phyloP scores from a whole-genome alignment of 768 basidiomycete species.

The Candolleomyces efflorescens region DNA sequence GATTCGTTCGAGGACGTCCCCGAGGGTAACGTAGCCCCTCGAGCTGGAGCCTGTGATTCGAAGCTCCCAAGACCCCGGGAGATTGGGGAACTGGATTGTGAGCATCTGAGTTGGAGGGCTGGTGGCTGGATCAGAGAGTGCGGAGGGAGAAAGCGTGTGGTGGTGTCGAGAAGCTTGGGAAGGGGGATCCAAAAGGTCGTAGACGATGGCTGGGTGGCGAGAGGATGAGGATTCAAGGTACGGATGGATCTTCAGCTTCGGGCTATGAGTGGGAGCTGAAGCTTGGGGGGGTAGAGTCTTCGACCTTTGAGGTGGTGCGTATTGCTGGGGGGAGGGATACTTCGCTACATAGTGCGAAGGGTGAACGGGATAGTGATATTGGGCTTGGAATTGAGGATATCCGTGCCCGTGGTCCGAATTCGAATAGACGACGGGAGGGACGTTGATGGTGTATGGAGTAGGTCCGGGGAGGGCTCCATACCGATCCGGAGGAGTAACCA shows the following conservation, averaged over 20 bases:
- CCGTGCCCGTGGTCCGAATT: background rate
- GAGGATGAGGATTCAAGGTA: slow-evolving; percentile 1
- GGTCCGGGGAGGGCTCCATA: background rate
- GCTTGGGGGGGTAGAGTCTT: background rate
- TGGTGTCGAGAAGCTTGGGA: slow-evolving; percentile 17
- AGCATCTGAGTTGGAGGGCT: slow-evolving; percentile 26
- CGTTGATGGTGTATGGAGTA: background rate
- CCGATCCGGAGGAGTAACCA: slow-evolving; percentile 2
- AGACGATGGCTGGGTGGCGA: background rate
- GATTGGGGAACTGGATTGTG: slow-evolving; percentile 19
- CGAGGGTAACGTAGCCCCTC: slow-evolving; percentile 25
- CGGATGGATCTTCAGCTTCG: background rate
- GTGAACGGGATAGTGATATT: background rate
- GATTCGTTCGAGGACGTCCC: slow-evolving; percentile 44
- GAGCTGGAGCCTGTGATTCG: slow-evolving; percentile 23
- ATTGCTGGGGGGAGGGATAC: background rate
- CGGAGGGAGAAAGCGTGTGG: slow-evolving; percentile 21
- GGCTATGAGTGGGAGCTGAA: background rate
- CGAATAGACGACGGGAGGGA: background rate
- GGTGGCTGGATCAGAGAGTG: slow-evolving; percentile 26
- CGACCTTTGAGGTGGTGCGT: background rate
- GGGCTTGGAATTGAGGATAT: background rate
- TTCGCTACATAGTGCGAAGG: background rate
- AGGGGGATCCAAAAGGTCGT: background rate
- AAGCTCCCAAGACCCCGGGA: slow-evolving; percentile 24